Conservation (phyloP, 441 rosid species). For the Viola pubescens region DNA sequence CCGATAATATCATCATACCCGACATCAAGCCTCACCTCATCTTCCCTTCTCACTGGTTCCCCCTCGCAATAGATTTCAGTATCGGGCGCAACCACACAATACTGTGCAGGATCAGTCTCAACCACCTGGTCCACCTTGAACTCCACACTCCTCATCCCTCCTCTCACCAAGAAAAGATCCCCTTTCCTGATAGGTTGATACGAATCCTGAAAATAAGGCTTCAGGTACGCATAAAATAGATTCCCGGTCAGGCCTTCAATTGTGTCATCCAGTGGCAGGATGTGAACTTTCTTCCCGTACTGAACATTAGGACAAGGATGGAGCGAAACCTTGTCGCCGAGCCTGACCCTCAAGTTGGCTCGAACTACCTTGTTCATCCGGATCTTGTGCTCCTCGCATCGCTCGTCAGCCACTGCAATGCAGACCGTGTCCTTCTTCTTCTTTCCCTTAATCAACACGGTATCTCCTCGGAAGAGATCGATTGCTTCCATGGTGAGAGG, state of each 20-base stretch:
- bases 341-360: slow-evolving; percentile 9
- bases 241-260: slow-evolving; percentile 13
- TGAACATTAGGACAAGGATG: slow-evolving; percentile 4
- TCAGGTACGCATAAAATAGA: slow-evolving; percentile 14
- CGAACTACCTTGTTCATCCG: slow-evolving; percentile 9
- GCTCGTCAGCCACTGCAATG: slow-evolving; percentile 5
- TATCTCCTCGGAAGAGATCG: slow-evolving; percentile 42
- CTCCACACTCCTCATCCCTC: slow-evolving; percentile 17
- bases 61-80: slow-evolving; percentile 19
- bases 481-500: background rate
- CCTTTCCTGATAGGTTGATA: slow-evolving; percentile 17
- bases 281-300: slow-evolving; percentile 9
- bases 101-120: slow-evolving; percentile 16
- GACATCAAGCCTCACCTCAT: slow-evolving; percentile 16
- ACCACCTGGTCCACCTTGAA: slow-evolving; percentile 4
- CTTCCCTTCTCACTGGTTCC: slow-evolving; percentile 19
- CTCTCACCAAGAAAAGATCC: slow-evolving; percentile 15
- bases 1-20: slow-evolving; percentile 17
- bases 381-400: slow-evolving; percentile 8
- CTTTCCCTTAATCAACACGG: slow-evolving; percentile 28
- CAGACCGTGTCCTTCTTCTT: slow-evolving; percentile 12
- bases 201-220: slow-evolving; percentile 16
- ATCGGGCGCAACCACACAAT: slow-evolving; percentile 14
- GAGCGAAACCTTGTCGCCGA: slow-evolving; percentile 10
- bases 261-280: slow-evolving; percentile 15